Evolutionary conservation across 176 grass and related monocot species (phyloP).

Genomic region (Dactylis glomerata): DNA sequence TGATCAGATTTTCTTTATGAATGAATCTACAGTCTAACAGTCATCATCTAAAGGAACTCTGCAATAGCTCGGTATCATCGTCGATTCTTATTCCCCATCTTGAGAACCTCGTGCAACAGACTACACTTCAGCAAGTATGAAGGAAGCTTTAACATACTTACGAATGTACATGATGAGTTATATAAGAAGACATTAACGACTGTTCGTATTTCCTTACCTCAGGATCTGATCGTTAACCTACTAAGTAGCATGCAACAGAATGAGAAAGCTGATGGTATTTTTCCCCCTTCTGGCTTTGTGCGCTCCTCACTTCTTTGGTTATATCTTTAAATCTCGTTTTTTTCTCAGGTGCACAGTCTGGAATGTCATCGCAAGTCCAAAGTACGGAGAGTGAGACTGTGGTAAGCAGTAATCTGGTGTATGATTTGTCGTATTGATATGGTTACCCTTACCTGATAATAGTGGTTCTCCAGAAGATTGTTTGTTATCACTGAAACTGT

Average conservation of each 20-base stretch:
- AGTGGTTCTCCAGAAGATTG: constrained; percentile 4
- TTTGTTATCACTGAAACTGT: not conserved
- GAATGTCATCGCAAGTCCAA: constrained; percentile 51
- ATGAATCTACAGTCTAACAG: constrained; percentile 50
- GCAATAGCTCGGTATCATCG: constrained; percentile 69
- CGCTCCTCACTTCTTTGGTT: not conserved
- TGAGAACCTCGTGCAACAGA: constrained; percentile 95
- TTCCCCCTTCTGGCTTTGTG: not conserved
- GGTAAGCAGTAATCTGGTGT: constrained; percentile 31
- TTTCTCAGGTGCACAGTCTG: constrained; percentile 49
- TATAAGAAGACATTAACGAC: constrained; percentile 22
- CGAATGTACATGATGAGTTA: constrained; percentile 19
- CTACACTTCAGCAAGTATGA: constrained; percentile 89
- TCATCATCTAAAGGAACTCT: constrained; percentile 66
- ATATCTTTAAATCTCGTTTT: constrained; percentile 9
- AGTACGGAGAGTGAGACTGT: constrained; percentile 41
- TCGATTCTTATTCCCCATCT: constrained; percentile 88
- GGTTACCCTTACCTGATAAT: not conserved
- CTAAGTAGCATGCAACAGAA: constrained; percentile 85
- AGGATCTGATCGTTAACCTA: constrained; percentile 89
- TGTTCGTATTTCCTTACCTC: constrained; percentile 32
- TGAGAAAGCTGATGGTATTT: constrained; percentile 67
- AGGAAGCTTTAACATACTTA: constrained; percentile 14
- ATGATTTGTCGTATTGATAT: not conserved
- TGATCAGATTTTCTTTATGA: not conserved